These are phyloP conservation scores for Diaporthe sp. DNA, from an alignment of 2,329 filamentous ascomycete species.

Conservation along the genomic window DNA sequence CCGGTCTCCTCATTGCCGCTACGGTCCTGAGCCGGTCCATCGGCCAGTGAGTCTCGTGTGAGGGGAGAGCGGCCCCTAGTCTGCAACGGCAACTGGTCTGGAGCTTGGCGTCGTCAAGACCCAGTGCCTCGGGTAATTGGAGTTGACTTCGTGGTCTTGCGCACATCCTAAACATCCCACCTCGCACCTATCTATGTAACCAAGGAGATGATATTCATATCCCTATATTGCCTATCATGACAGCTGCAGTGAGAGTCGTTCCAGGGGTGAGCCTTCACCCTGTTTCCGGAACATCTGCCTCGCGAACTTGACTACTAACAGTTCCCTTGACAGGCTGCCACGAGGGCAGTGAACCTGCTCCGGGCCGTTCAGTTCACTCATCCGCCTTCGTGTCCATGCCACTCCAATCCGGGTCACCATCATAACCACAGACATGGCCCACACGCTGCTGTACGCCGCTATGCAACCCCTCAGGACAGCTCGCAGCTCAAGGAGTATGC, in stretches of 20 bases:
- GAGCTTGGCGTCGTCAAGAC: constrained; percentile 25
- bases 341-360: constrained; percentile 79
- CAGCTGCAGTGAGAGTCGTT: constrained; percentile 50
- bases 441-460: constrained; percentile 56
- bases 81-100: constrained; percentile 1
- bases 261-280: constrained; percentile 50
- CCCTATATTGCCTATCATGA: constrained; percentile 44
- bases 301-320: not conserved
- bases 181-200: not conserved
- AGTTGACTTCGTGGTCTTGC: not conserved
- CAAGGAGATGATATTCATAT: not conserved
- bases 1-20: constrained; percentile 13
- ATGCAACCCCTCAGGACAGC: constrained; percentile 82
- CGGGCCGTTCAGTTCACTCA: constrained; percentile 93
- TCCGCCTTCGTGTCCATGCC: constrained; percentile 90
- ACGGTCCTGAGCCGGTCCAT: constrained; percentile 2
- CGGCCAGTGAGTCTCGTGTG: not conserved
- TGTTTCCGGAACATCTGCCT: not conserved
- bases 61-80: constrained; percentile 16
- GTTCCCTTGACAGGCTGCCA: constrained; percentile 61
- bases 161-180: not conserved
- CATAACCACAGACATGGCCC: constrained; percentile 68
- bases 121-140: constrained; percentile 22
- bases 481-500: constrained; percentile 92
- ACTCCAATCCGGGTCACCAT: constrained; percentile 87